Evolutionary conservation across 2,329 filamentous ascomycete species (phyloP).

Genomic region (Fusarium sp.): DNA sequence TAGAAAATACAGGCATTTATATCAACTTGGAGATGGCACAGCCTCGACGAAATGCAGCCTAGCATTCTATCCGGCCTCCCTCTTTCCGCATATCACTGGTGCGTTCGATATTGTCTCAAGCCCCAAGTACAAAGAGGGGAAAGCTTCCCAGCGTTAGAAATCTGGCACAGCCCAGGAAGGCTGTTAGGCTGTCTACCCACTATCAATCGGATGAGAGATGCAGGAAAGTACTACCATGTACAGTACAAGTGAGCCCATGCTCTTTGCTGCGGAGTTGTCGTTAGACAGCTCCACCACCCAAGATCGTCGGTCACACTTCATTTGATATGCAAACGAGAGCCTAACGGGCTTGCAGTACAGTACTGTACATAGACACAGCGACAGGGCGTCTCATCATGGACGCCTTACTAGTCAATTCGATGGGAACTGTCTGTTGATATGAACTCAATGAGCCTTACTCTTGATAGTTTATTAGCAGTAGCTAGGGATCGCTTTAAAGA

Average conservation of each 20-base stretch:
- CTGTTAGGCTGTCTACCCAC: slow-evolving; percentile 8
- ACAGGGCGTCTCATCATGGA: not conserved
- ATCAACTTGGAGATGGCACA: slow-evolving; percentile 4
- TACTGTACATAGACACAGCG: not conserved
- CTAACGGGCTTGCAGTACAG: not conserved
- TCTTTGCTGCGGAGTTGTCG: slow-evolving; percentile 14
- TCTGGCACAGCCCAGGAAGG: not conserved
- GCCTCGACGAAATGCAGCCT: slow-evolving; percentile 1
- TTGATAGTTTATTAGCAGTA: not conserved
- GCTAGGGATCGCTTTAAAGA: not conserved
- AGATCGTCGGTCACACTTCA: slow-evolving; percentile 9
- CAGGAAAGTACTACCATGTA: slow-evolving; percentile 3
- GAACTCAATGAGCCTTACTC: too few species aligned
- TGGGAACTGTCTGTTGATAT: not conserved
- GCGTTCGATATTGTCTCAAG: slow-evolving; percentile 7
- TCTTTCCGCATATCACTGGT: slow-evolving; percentile 5
- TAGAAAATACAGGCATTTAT: not conserved
- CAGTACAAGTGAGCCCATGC: slow-evolving; percentile 14
- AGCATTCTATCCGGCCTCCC: not conserved
- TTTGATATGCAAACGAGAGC: slow-evolving; percentile 7
- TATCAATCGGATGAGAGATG: slow-evolving; percentile 16
- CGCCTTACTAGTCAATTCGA: not conserved
- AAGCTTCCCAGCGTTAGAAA: not conserved
- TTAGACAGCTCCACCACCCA: slow-evolving; percentile 20
- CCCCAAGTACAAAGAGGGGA: not conserved